Percentiles rank a stretch among this genome's conserved stretches.
These are phyloP conservation scores for Entomortierella beljakovae DNA, from an alignment of 192 early-diverging fungal species.

Conservation along the genomic window DNA sequence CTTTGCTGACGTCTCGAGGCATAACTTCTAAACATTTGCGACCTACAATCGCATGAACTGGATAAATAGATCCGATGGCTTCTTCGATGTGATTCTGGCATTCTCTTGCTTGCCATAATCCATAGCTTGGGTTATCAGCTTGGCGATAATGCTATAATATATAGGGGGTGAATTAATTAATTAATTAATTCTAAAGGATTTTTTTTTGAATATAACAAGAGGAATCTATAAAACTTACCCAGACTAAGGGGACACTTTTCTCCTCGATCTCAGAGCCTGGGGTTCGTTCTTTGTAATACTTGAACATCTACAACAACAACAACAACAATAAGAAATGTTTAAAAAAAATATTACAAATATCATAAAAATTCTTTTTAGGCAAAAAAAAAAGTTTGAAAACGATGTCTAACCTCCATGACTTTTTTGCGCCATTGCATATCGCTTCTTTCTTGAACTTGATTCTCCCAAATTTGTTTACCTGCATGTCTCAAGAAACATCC, in stretches of 20 bases:
- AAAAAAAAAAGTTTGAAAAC: no score
- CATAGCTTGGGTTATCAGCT: slow-evolving; percentile 70
- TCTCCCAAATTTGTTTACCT: slow-evolving; percentile 72
- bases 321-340: no score
- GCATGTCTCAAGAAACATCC: slow-evolving; percentile 76
- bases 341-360: no score
- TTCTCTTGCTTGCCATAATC: slow-evolving; percentile 84
- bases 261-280: slow-evolving; percentile 83
- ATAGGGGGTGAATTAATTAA: neutral
- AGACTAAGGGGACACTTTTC: slow-evolving; percentile 77
- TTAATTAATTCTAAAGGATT: neutral
- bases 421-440: slow-evolving; percentile 52
- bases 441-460: slow-evolving; percentile 72
- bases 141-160: slow-evolving; percentile 68
- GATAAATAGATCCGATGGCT: slow-evolving; percentile 72
- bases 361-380: no score
- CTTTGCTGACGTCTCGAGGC: slow-evolving; percentile 79
- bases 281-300: slow-evolving; percentile 88
- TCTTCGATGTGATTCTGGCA: slow-evolving; percentile 88
- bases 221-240: slow-evolving; percentile 55
- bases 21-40: slow-evolving; percentile 78
- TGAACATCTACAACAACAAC: slow-evolving; percentile 78
- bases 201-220: no score
- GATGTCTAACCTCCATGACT: slow-evolving; percentile 41
- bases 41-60: slow-evolving; percentile 76